Evolutionary conservation across 495 filamentous ascomycete species (phyloP).

Genomic region (Daldinia childiae): DNA sequence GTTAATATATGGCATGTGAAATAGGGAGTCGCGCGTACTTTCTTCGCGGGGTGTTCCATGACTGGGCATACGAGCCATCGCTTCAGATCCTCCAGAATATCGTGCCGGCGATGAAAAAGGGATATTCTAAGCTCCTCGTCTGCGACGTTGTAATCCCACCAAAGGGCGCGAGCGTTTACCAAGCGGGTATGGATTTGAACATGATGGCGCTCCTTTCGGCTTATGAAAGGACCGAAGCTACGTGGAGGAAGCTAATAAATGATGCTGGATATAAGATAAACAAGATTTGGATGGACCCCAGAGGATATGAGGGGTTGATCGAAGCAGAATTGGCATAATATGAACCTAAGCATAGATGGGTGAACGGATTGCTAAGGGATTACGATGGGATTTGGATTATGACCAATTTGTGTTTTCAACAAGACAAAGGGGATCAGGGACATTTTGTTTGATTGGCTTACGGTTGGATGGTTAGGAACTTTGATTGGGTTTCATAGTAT

Average conservation of each 20-base stretch:
- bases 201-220: conserved; percentile 55
- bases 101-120: conserved; percentile 39
- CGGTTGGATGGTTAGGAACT: too few relatives aligned
- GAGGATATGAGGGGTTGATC: conserved; percentile 36
- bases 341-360: too few relatives aligned
- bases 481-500: too few relatives aligned
- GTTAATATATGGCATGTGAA: conserved; percentile 8
- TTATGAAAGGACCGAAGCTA: conserved; percentile 50
- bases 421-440: not conserved
- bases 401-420: conserved; percentile 5
- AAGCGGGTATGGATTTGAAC: conserved; percentile 57
- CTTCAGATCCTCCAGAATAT: conserved; percentile 36
- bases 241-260: conserved; percentile 55
- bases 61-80: conserved; percentile 51
- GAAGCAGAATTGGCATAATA: conserved; percentile 47
- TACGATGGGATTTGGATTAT: not conserved
- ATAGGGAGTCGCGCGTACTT: conserved; percentile 56
- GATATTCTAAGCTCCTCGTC: conserved; percentile 43
- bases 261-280: conserved; percentile 54
- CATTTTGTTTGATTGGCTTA: too few relatives aligned
- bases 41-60: conserved; percentile 55
- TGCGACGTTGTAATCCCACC: conserved; percentile 43
- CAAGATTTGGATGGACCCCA: conserved; percentile 50
- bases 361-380: not conserved
- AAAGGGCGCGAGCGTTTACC: conserved; percentile 33